These are phyloP conservation scores for Centella asiatica DNA, from an alignment of 129 eudicot species.

Conservation along the genomic window DNA sequence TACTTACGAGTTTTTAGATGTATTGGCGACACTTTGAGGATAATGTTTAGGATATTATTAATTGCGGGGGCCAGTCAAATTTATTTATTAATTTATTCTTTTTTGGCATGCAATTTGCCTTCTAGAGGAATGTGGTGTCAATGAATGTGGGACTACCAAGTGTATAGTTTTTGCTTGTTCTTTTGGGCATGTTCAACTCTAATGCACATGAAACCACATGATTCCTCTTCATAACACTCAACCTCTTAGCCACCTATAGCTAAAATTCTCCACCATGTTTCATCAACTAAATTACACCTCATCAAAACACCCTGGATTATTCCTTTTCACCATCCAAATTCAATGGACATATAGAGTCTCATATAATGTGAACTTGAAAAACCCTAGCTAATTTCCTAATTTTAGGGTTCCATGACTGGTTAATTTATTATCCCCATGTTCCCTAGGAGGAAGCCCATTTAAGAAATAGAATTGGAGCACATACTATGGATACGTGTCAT, in stretches of 20 bases:
- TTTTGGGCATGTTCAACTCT: conserved; percentile 59
- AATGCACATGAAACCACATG: conserved; percentile 83
- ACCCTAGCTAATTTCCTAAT: background rate
- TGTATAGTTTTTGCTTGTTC: conserved; percentile 19
- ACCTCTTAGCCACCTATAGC: conserved; percentile 14
- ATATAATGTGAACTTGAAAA: conserved; percentile 16
- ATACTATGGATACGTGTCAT: conserved; percentile 10
- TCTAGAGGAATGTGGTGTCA: conserved; percentile 1
- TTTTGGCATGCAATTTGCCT: background rate
- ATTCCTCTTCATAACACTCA: conserved; percentile 34
- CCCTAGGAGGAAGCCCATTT: conserved; percentile 35
- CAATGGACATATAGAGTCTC: conserved; percentile 35
- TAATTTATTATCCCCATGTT: conserved; percentile 51
- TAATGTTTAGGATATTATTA: background rate
- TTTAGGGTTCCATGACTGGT: conserved; percentile 17
- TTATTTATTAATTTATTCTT: background rate
- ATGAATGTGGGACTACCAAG: conserved; percentile 28
- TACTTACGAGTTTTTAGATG: background rate
- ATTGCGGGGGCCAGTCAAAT: background rate
- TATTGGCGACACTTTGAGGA: background rate
- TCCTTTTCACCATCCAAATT: conserved; percentile 48
- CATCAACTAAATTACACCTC: conserved; percentile 19
- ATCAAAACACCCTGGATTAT: conserved; percentile 80
- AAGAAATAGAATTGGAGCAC: conserved; percentile 4
- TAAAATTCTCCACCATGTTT: conserved; percentile 15